Evolutionary conservation across 805 yeast species (phyloP), one percentile per base, ranked within the genome.

Genomic region (Groenewaldozyma tartarivorans): DNA sequence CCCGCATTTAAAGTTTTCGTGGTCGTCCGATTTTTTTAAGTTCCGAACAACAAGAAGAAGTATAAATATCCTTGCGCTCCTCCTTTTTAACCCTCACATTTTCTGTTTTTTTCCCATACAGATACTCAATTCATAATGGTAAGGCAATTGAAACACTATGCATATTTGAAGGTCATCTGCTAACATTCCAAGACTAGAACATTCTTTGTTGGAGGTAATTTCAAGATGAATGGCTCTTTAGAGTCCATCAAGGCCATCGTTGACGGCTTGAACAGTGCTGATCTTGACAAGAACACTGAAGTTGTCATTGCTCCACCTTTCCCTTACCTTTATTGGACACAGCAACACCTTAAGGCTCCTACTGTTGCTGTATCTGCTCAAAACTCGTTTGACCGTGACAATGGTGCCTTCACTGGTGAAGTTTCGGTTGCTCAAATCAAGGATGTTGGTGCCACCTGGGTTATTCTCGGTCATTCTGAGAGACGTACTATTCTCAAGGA

Each of bases 401-500:
- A 88, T 43, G 98, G 98, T 72, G 98, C 98, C 49, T 92, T 63
- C 84, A 92, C 98, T 50, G 98, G 98, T 66, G 98, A 92, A 73
- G 77, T 82, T 62, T 81, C 95, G 39, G 92, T 94, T 41, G 77
- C 74, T 47, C 83, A 85, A 68, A 66, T 90, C 62, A 81, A 83
- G 72, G 98, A 92, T 63, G 74, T 82, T 58, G 94, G 94, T 53
- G 92, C 86, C 53, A 76, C 74, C 49, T 92, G 96, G 96, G 94
- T 88, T 50, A 76, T 92, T 61, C 74, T 92, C 53, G 98, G 98
- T 58, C 98, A 92, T 78, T 85, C 96, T 49, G 98, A 92, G 76
- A 88, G 98, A 76, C 85, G 98, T 75, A 80, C 94, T 54, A 73
- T 87, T 64, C 77, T 84, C 74, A 74, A 79, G 64, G 98, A 92